These are phyloP conservation scores for Mixia osmundae DNA, from an alignment of 1,284 basidiomycete genomes.

Conservation along the genomic window DNA sequence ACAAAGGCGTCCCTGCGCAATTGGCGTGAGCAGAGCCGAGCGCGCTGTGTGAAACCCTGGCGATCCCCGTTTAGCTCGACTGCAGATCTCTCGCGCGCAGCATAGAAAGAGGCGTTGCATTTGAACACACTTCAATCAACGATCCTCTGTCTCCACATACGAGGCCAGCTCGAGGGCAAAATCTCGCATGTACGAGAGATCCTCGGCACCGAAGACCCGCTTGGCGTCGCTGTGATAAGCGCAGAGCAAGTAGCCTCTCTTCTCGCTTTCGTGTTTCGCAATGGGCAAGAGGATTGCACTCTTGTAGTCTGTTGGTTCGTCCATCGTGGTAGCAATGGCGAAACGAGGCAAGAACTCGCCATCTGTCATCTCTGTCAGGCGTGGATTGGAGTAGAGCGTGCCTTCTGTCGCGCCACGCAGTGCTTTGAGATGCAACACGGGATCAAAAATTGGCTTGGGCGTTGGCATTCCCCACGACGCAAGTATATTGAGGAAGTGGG, in stretches of 20 bases:
- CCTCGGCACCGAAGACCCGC: slow-evolving; percentile 13
- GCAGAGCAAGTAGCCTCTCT: slow-evolving; percentile 15
- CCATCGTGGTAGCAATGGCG: neutral
- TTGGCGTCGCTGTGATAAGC: slow-evolving; percentile 12
- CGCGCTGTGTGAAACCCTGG: too few relatives aligned
- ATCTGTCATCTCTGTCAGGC: slow-evolving; percentile 1
- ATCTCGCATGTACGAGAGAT: slow-evolving; percentile 13
- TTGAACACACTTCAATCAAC: too few relatives aligned
- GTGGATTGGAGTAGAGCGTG: slow-evolving; percentile 16
- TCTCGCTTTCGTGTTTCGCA: slow-evolving; percentile 11
- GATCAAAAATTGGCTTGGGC: slow-evolving; percentile 16
- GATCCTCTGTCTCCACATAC: too few relatives aligned
- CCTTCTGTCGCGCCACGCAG: slow-evolving; percentile 17
- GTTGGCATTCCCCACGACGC: slow-evolving; percentile 14
- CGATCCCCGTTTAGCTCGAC: too few relatives aligned
- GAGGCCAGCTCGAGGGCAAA: slow-evolving; percentile 14
- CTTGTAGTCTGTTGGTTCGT: slow-evolving; percentile 5
- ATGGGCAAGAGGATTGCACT: slow-evolving; percentile 17
- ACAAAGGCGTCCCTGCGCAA: too few relatives aligned
- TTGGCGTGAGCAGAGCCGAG: too few relatives aligned
- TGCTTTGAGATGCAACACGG: slow-evolving; percentile 16
- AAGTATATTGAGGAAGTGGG: slow-evolving; percentile 9
- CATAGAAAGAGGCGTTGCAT: too few relatives aligned
- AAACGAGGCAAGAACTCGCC: slow-evolving; percentile 3
- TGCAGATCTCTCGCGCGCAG: too few relatives aligned